Conservation (phyloP, 1,284 basidiomycete genomes). For the Ceratobasidium sp. region DNA sequence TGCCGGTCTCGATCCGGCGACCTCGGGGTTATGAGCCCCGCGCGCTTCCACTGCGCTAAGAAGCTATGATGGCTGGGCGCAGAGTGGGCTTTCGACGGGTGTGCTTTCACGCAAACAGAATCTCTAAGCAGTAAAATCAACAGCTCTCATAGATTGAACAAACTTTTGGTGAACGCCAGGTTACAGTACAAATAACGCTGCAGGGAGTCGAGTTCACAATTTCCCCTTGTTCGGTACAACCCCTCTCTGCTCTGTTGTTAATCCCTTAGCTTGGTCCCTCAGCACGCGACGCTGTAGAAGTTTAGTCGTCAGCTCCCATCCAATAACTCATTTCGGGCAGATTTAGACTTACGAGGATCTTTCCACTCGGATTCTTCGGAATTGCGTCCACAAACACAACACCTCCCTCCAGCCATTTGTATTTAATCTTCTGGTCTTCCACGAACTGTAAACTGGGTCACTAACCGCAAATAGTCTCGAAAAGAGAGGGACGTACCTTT, state of each 20-base stretch:
- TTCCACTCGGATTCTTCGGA: slow-evolving; percentile 73
- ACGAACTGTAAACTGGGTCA: slow-evolving; percentile 67
- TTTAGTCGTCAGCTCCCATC: background rate
- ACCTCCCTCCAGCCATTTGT: slow-evolving; percentile 78
- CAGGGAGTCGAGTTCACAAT: no score
- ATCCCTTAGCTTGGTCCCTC: slow-evolving; percentile 26
- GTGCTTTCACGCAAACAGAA: no score
- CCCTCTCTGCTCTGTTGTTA: slow-evolving; percentile 20
- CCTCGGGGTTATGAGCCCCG: slow-evolving; percentile 40
- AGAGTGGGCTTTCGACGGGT: no score
- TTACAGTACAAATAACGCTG: no score
- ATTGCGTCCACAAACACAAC: slow-evolving; percentile 77
- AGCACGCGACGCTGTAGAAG: slow-evolving; percentile 20
- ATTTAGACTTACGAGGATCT: slow-evolving; percentile 48
- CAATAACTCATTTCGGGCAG: no score
- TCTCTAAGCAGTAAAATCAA: no score
- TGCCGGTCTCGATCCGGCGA: slow-evolving; percentile 36
- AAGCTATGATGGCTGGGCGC: background rate
- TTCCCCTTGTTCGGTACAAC: no score
- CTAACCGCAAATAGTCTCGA: no score
- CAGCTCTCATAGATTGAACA: no score
- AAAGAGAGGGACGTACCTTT: slow-evolving; percentile 20
- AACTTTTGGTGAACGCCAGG: no score
- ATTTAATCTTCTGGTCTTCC: slow-evolving; percentile 74
- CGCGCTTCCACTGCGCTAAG: slow-evolving; percentile 39